These are phyloP conservation scores for Fusarium ambrosium DNA, from an alignment of 2,329 filamentous ascomycete species.

Conservation along the genomic window DNA sequence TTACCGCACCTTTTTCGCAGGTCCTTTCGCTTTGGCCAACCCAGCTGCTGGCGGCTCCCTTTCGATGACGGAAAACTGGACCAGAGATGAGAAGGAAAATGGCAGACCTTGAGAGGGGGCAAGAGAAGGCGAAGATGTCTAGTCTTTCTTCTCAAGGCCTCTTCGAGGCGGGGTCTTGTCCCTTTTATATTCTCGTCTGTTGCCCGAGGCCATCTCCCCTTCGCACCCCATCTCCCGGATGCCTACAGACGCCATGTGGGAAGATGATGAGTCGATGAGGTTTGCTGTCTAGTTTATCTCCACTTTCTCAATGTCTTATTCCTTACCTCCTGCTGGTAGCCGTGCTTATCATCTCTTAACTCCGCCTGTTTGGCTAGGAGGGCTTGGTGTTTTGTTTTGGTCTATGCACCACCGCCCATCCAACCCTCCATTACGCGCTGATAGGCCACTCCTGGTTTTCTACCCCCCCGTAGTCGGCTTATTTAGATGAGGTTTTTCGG, in stretches of 20 bases:
- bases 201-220: slow-evolving; percentile 39
- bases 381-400: slow-evolving; percentile 28
- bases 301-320: slow-evolving; percentile 10
- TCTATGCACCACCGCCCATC: slow-evolving; percentile 11
- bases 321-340: not conserved
- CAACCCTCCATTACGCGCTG: slow-evolving; percentile 35
- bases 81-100: slow-evolving; percentile 22
- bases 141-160: slow-evolving; percentile 25
- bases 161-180: slow-evolving; percentile 35
- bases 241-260: slow-evolving; percentile 7
- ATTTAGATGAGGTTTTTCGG: slow-evolving; percentile 41
- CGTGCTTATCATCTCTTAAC: slow-evolving; percentile 14
- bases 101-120: slow-evolving; percentile 10
- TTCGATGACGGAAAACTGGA: slow-evolving; percentile 39
- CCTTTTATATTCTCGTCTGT: slow-evolving; percentile 46
- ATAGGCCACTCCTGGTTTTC: slow-evolving; percentile 22
- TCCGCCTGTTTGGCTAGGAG: slow-evolving; percentile 3
- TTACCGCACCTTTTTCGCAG: slow-evolving; percentile 33
- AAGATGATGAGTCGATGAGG: slow-evolving; percentile 15
- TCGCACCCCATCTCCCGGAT: slow-evolving; percentile 8
- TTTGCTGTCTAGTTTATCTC: not conserved
- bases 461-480: slow-evolving; percentile 1
- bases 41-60: slow-evolving; percentile 37
- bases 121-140: slow-evolving; percentile 29
- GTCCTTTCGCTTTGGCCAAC: slow-evolving; percentile 38